Percentiles rank a stretch among this genome's conserved stretches.
Conservation (phyloP, 495 filamentous ascomycete genomes). For the Penicillium parvum region DNA sequence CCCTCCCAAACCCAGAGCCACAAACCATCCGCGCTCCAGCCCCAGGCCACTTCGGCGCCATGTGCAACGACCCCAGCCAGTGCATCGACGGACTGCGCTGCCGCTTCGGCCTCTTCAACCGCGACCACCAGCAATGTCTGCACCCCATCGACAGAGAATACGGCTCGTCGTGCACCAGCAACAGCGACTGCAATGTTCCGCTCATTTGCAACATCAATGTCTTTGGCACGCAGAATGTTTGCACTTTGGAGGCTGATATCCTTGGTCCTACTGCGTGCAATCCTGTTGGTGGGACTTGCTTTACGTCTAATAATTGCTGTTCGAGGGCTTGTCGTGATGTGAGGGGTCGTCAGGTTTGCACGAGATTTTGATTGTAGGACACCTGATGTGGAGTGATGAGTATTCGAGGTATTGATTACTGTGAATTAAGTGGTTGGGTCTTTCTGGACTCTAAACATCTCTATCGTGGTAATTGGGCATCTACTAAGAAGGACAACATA, state of each 20-base stretch:
- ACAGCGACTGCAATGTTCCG: conserved; percentile 1
- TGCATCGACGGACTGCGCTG: neutral
- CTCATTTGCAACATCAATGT: conserved; percentile 1
- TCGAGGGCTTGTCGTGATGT: neutral
- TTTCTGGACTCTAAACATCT: too few relatives aligned
- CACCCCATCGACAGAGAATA: neutral
- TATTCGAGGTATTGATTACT: too few relatives aligned
- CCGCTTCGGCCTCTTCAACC: neutral
- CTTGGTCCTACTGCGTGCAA: neutral
- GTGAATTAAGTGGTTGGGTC: too few relatives aligned
- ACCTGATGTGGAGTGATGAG: neutral
- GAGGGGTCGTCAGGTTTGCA: neutral
- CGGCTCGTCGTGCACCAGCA: neutral
- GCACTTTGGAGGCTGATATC: neutral
- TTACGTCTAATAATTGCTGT: neutral
- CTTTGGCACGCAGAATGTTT: neutral
- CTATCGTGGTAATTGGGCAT: too few relatives aligned
- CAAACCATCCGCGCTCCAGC: neutral
- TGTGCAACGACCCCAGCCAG: neutral
- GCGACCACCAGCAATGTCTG: neutral
- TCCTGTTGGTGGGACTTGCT: neutral
- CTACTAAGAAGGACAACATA: too few relatives aligned
- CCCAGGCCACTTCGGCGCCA: conserved; percentile 1
- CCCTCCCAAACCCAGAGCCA: neutral
- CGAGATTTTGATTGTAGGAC: too few relatives aligned